Evolutionary conservation across 2,329 filamentous ascomycete species (phyloP).

Genomic region (Fusarium foetens): DNA sequence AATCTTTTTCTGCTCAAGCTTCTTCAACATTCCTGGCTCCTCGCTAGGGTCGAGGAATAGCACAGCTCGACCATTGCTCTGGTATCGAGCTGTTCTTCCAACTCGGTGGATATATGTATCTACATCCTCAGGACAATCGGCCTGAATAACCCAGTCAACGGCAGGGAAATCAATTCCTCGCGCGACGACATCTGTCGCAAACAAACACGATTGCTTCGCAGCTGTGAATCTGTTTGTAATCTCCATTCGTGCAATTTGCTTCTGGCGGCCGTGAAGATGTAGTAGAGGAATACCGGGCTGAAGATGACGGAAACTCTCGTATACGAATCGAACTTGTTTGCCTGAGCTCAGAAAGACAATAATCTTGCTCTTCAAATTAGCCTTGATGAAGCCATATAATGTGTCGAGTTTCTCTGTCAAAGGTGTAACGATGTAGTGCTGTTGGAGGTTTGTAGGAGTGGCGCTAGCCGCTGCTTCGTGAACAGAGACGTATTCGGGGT

Average conservation of each 20-base stretch:
- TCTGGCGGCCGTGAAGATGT: conserved; percentile 93
- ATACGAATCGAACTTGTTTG: conserved; percentile 96
- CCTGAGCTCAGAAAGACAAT: conserved; percentile 95
- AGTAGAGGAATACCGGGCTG: conserved; percentile 94
- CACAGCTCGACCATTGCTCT: conserved; percentile 86
- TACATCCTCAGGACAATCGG: conserved; percentile 95
- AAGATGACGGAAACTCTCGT: conserved; percentile 90
- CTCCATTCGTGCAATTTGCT: conserved; percentile 87
- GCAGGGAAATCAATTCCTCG: conserved; percentile 95
- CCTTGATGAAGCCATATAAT: conserved; percentile 90
- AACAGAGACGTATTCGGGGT: conserved; percentile 95
- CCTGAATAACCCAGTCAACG: conserved; percentile 98
- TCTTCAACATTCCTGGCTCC: conserved; percentile 88
- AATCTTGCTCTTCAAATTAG: conserved; percentile 92
- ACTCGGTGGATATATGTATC: conserved; percentile 99
- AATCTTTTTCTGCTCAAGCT: conserved; percentile 88
- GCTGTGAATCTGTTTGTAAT: conserved; percentile 86
- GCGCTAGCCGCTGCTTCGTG: conserved; percentile 84
- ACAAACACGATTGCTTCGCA: conserved; percentile 86
- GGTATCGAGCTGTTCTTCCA: conserved; percentile 92
- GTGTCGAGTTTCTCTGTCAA: conserved; percentile 91
- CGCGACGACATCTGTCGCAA: conserved; percentile 95
- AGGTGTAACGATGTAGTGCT: conserved; percentile 90
- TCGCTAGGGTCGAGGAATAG: conserved; percentile 93
- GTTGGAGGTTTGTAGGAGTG: conserved; percentile 85